Evolutionary conservation across 495 filamentous ascomycete genomes (phyloP), one percentile per base, ranked within the genome.

Genomic region (Annulohypoxylon nitens): DNA sequence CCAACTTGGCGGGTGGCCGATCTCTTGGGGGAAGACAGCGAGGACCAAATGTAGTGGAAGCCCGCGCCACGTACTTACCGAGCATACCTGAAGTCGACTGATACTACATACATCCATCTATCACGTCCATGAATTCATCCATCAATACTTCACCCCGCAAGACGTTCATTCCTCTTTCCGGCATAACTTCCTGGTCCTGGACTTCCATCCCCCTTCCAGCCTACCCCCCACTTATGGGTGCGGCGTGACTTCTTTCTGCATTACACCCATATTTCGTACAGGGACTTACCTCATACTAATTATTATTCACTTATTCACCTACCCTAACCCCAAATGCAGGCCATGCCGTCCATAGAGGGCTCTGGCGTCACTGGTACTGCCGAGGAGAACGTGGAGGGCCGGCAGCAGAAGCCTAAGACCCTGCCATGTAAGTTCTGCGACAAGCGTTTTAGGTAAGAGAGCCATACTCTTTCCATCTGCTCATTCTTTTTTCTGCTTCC

Each of bases 361-460:
- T 75, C 82, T 64, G 73, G 79, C 65, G 77, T 81, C 48, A 77
- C 78, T 67, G 73, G 74, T 61, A 76, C 71, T 79, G 79, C 81
- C 80, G 82, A 83, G 51, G 83, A 85, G 73, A 80, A 79, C 57
- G 81, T 82, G 70, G 84, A 86, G 73, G 70, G 75, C 66, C 84
- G 83, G 74, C 82, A 82, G 62, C 85, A 86, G 78, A 86, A 86
- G 65, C 84, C 85, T 64, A 86, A 87, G 79, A 83, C 83, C 48
- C 77, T 88, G 73, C 85, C 83, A 67, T 88, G 86, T 81, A 83
- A 84, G 76, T 88, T 85, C 63, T 88, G 86, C 78, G 82, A 83
- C 75, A 85, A 87, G 75, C 80, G 82, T 58, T 89, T 89, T 80
- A 86, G 85, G 80, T 86, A 76, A 80, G 84, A 78, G 51, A 8